A percentile compares a stretch with the other conserved stretches of the same genome.
phyloP scores from a whole-genome alignment of 192 early-diverging fungal genomes.

The Oehlia diaphana region DNA sequence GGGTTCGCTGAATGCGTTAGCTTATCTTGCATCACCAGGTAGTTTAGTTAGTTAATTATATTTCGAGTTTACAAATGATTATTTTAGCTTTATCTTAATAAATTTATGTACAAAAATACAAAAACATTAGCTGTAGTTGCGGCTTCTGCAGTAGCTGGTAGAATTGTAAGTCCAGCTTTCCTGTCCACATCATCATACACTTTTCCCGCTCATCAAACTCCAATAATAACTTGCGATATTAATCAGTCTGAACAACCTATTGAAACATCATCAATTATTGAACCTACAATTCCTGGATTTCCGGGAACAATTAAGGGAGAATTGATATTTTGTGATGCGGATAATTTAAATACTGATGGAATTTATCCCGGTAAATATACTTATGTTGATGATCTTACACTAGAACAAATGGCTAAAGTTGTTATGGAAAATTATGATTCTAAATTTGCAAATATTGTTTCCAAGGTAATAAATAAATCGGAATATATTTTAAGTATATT shows the following conservation, averaged over 20 bases:
- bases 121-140: conserved; percentile 79
- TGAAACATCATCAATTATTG: conserved; percentile 28
- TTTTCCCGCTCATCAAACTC: conserved; percentile 32
- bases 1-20: conserved; percentile 89
- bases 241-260: conserved; percentile 22
- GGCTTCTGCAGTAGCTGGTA: conserved; percentile 86
- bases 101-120: background rate
- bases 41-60: conserved; percentile 8
- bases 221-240: conserved; percentile 25
- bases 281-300: conserved; percentile 69
- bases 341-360: conserved; percentile 99
- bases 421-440: conserved; percentile 99
- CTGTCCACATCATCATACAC: background rate
- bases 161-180: conserved; percentile 56
- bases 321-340: conserved; percentile 83
- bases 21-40: conserved; percentile 91
- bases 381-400: conserved; percentile 92
- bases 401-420: conserved; percentile 88
- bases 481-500: background rate
- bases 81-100: background rate
- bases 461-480: conserved; percentile 41
- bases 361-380: conserved; percentile 99
- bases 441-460: conserved; percentile 69
- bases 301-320: conserved; percentile 74
- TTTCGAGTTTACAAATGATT: background rate